Base-by-base conservation (phyloP, 805 yeast genomes). In the Candida oleophila region DNA sequence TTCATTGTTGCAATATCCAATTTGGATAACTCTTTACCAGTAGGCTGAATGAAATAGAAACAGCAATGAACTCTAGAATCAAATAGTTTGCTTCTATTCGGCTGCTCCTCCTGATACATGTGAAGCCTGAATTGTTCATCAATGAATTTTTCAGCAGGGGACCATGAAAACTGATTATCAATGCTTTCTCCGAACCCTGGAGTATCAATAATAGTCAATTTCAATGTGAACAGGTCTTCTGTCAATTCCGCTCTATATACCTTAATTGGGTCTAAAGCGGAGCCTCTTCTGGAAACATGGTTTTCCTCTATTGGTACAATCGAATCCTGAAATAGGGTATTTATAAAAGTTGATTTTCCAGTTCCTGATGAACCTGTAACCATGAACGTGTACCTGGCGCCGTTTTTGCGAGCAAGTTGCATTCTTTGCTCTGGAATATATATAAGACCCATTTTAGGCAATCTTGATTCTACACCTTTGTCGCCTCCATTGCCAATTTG, bases 21-120 rank as follows among this genome's bases (percentile, higher is more conserved):
- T 1, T 67, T 63, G 18, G 61, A 55, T 47, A 72, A 52, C 2
- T 83, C 78, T 49, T 74, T 78, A 36, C 83, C 81, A 3, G 83
- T 74, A 0, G 96, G 92, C 4, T 81, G 76, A 45, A 92, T 73
- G 61, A 92, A 87, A 69, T 89, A 92, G 39, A 92, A 64, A 61
- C 97, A 89, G 32, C 83, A 87, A 69, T 92, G 96, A 35, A 92
- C 84, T 46, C 96, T 76, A 53, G 77, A 68, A 59, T 91, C 96
- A 11, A 59, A 55, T 47, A 73, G 41, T 3, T 49, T 43, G 2
- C 40, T 22, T 38, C 76, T 53, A n/a, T 54, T 46, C 0, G 72
- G 56, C 66, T 64, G 50, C 61, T 81, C 87, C 56, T 86, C 89
- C 68, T 88, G 96, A 51, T 81, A 57, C 43, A 81, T 76, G 78